Percentiles rank a stretch among this genome's conserved stretches.
Evolutionary conservation across 768 basidiomycete genomes (phyloP).

Genomic region (Macrolepiota fuliginosa): DNA sequence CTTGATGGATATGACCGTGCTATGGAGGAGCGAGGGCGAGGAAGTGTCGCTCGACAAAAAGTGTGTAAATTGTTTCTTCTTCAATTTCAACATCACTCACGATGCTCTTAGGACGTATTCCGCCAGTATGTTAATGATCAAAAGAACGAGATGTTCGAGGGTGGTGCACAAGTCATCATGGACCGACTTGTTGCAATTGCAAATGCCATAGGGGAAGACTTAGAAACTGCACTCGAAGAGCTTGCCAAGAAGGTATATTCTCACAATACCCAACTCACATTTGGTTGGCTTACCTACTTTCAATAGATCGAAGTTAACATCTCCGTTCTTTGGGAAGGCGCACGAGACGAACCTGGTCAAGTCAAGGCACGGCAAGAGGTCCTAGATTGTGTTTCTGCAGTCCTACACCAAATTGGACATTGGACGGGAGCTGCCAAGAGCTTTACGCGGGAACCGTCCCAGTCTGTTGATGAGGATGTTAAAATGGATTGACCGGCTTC

Average conservation of each 20-base stretch:
- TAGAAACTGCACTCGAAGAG: conserved; percentile 42
- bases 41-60: conserved; percentile 62
- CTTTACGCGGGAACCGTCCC: conserved; percentile 19
- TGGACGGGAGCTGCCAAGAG: conserved; percentile 41
- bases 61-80: conserved; percentile 24
- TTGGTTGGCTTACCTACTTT: background rate
- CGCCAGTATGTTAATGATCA: conserved; percentile 37
- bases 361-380: conserved; percentile 35
- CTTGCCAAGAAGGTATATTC: conserved; percentile 54
- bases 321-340: conserved; percentile 58
- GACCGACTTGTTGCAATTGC: conserved; percentile 44
- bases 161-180: conserved; percentile 49
- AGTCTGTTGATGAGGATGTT: conserved; percentile 13
- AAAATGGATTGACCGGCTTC: conserved; percentile 1
- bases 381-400: conserved; percentile 32
- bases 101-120: conserved; percentile 40
- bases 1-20: conserved; percentile 51
- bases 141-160: conserved; percentile 52
- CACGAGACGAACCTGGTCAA: conserved; percentile 47
- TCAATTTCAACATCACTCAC: background rate
- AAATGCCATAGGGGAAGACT: conserved; percentile 45
- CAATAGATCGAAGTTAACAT: conserved; percentile 38
- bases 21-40: conserved; percentile 51
- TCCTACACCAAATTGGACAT: conserved; percentile 41
- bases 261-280: background rate